Evolutionary conservation across 2,329 filamentous ascomycete genomes (phyloP).

Genomic region (Scytalidium lignicola): DNA sequence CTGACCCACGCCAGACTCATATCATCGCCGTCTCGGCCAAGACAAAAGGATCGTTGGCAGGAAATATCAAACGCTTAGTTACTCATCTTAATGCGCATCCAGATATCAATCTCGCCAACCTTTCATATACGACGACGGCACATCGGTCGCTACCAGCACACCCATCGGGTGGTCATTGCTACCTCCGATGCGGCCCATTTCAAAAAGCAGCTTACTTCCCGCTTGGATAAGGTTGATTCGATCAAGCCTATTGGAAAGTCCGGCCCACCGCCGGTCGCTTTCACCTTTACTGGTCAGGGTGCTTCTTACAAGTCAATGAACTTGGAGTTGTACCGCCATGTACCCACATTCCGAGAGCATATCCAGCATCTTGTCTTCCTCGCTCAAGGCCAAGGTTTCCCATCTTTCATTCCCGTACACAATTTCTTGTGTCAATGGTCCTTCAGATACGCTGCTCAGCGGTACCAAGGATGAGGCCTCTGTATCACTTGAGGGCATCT

Average conservation of each 20-base stretch:
- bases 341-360: slow-evolving; percentile 25
- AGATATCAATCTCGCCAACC: slow-evolving; percentile 1
- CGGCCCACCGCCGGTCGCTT: slow-evolving; percentile 30
- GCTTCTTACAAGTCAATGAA: slow-evolving; percentile 37
- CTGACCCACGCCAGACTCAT: slow-evolving; percentile 36
- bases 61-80: slow-evolving; percentile 20
- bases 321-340: slow-evolving; percentile 44
- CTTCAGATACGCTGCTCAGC: slow-evolving; percentile 68
- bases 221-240: slow-evolving; percentile 12
- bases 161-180: slow-evolving; percentile 45
- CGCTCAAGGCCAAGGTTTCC: slow-evolving; percentile 1
- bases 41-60: slow-evolving; percentile 10
- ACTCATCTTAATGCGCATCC: slow-evolving; percentile 19
- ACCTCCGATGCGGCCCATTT: slow-evolving; percentile 29
- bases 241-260: slow-evolving; percentile 30
- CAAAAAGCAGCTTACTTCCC: slow-evolving; percentile 31
- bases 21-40: slow-evolving; percentile 43
- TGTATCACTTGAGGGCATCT: slow-evolving; percentile 49
- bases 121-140: slow-evolving; percentile 13
- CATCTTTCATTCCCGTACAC: slow-evolving; percentile 14
- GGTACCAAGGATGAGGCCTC: slow-evolving; percentile 42
- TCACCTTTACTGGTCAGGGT: slow-evolving; percentile 11
- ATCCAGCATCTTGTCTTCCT: slow-evolving; percentile 2
- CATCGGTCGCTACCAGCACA: slow-evolving; percentile 55
- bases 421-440: slow-evolving; percentile 70